A percentile compares a stretch with the other conserved stretches of the same genome.
Evolutionary conservation across 2,329 filamentous ascomycete genomes (phyloP).

Genomic region (Pseudogymnoascus sp.): DNA sequence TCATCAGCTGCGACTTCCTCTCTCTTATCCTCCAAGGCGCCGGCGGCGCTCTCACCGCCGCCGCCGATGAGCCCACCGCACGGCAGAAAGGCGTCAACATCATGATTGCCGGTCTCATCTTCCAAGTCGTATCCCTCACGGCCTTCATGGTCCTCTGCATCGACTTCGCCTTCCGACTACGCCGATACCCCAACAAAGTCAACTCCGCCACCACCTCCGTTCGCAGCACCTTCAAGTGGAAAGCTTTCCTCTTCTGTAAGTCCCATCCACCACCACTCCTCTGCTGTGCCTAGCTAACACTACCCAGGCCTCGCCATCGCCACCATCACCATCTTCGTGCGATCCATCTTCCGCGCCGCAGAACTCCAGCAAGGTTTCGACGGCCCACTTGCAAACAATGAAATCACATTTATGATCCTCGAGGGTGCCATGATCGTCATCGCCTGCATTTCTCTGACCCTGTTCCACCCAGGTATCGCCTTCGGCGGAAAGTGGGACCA

Average conservation of each 20-base stretch:
- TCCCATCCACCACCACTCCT: background rate
- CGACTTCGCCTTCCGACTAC: slow-evolving; percentile 20
- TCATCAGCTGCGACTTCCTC: slow-evolving; percentile 49
- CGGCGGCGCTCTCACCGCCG: slow-evolving; percentile 44
- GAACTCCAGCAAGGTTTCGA: slow-evolving; percentile 49
- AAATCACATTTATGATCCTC: slow-evolving; percentile 38
- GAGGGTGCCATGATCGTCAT: slow-evolving; percentile 35
- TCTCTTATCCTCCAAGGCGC: slow-evolving; percentile 51
- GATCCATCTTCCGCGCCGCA: slow-evolving; percentile 48
- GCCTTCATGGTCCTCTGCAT: slow-evolving; percentile 24
- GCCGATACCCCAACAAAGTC: background rate
- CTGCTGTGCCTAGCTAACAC: background rate
- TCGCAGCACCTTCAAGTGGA: slow-evolving; percentile 1
- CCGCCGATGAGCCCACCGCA: slow-evolving; percentile 8
- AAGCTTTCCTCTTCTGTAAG: background rate
- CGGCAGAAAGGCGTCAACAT: slow-evolving; percentile 41
- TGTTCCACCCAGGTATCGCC: slow-evolving; percentile 27
- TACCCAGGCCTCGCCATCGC: slow-evolving; percentile 33
- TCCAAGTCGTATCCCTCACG: slow-evolving; percentile 44
- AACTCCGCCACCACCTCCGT: background rate
- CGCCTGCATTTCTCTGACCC: slow-evolving; percentile 23
- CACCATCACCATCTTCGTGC: slow-evolving; percentile 48
- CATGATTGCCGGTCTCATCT: slow-evolving; percentile 49
- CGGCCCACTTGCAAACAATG: slow-evolving; percentile 39
- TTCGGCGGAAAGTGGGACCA: slow-evolving; percentile 15